Conservation (phyloP, 805 yeast species). For the Nakazawaea peltata region DNA sequence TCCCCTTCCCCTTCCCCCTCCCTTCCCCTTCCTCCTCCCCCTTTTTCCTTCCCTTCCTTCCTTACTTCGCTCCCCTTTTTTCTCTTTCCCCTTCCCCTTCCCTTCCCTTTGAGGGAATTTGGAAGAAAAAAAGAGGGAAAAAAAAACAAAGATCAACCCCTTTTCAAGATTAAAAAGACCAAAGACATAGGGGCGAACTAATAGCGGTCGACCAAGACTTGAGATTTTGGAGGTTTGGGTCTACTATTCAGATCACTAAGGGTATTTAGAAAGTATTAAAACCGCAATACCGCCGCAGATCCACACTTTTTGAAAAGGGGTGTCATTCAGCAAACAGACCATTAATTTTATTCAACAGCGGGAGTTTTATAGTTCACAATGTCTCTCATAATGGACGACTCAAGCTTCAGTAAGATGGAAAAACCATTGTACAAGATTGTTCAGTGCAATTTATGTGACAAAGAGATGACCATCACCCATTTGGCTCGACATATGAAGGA, state of each 20-base stretch:
- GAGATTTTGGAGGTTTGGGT: no score
- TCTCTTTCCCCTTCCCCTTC: background rate
- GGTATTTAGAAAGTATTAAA: no score
- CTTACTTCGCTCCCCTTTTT: background rate
- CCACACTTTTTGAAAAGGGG: no score
- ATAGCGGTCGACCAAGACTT: background rate
- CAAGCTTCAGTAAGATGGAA: no score
- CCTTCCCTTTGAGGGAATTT: background rate
- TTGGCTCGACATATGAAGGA: constrained; percentile 11
- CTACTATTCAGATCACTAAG: no score
- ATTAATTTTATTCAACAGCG: no score
- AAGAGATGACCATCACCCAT: constrained; percentile 11
- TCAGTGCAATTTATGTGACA: constrained; percentile 9
- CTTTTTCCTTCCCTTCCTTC: background rate
- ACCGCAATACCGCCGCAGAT: no score
- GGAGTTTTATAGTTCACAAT: no score
- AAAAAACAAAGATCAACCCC: constrained; percentile 5
- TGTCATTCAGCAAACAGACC: no score
- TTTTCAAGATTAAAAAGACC: background rate
- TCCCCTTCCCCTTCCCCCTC: no score
- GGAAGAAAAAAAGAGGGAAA: background rate
- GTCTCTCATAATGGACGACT: no score
- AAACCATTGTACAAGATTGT: constrained; percentile 11
- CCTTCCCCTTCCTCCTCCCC: background rate
- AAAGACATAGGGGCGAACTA: background rate